Conservation (phyloP, 139 green algal species). For the Edaphochlamys debaryana region DNA sequence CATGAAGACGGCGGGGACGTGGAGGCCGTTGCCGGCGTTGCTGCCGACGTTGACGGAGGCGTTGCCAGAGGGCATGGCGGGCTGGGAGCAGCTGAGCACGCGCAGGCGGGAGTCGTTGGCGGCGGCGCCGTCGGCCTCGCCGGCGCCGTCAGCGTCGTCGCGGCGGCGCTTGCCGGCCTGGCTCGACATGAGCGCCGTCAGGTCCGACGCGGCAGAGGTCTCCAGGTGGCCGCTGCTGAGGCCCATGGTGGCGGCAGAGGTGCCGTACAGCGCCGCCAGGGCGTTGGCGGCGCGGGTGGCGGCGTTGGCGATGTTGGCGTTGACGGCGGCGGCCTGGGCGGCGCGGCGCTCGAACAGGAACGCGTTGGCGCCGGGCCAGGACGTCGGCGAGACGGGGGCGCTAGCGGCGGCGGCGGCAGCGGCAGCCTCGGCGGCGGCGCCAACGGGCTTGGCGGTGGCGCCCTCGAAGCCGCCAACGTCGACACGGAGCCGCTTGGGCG, state of each 20-base stretch:
- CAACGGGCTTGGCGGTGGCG: too few relatives aligned
- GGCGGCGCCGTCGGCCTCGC: not conserved
- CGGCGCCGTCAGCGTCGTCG: not conserved
- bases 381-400: too few relatives aligned
- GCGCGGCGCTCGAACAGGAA: too few relatives aligned
- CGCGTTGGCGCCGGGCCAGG: too few relatives aligned
- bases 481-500: too few relatives aligned
- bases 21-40: too few relatives aligned
- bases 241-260: not conserved
- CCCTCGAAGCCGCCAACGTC: not conserved
- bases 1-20: not conserved
- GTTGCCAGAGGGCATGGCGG: too few relatives aligned
- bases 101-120: too few relatives aligned
- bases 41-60: too few relatives aligned
- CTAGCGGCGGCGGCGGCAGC: too few relatives aligned
- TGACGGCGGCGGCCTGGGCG: not conserved
- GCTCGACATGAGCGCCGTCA: not conserved
- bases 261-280: not conserved
- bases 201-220: conserved; percentile 6
- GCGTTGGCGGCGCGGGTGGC: not conserved
- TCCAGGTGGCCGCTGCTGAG: conserved; percentile 22
- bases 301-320: not conserved
- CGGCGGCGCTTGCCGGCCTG: not conserved
- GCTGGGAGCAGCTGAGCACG: too few relatives aligned
- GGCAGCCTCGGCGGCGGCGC: too few relatives aligned